Base-by-base conservation (phyloP, 2,329 filamentous ascomycete genomes). In the Akanthomyces lecanii region DNA sequence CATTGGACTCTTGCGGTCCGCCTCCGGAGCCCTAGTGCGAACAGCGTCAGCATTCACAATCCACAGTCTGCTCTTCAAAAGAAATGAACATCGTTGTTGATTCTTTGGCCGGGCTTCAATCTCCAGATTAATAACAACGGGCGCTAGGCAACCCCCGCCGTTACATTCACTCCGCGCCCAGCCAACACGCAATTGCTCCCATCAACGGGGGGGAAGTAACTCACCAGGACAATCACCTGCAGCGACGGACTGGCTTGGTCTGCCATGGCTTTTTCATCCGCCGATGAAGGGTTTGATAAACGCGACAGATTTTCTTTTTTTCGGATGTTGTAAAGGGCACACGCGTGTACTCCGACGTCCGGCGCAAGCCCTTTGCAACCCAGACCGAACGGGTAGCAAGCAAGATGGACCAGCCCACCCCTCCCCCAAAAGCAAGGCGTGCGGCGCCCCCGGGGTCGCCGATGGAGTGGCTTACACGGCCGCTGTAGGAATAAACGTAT, bases 1-100 rank as follows among this genome's bases (percentile, higher is more conserved):
- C 89, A 73, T 93, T 95, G 74, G 92, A 88, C 81, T 99, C 95
- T 70, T 86, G 84, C 38, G 95, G 95, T 59, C 95, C 95, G 64
- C 95, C 95, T 57, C 92, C 91, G 52, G 92, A 87, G 67, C 95
- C 95, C 92, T 96, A 71, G 66, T 64, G n/a, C 28, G 14, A 18
- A 45, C 14, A 40, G 12, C 12, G 33, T 62, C 30, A 56, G 52
- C 52, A 28, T 25, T 3, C 5, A 21, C 28, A 23, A 4, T 16
- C 12, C 6, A 10, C 11, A n/a, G 30, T 28, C 3, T 16, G 14
- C 14, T 48, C 11, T 25, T n/a, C 21, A 21, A 12, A 4, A 12
- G 21, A 5, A n/a, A n/a, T 25, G 21, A 5, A 8, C 2, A 11
- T 14, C 45, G 42, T 21, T 14, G n/a, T 16, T 7, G 11, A 21